phyloP scores from a whole-genome alignment of 225 moss, liverwort and hornwort species.

The Thuidium tamariscinum region DNA sequence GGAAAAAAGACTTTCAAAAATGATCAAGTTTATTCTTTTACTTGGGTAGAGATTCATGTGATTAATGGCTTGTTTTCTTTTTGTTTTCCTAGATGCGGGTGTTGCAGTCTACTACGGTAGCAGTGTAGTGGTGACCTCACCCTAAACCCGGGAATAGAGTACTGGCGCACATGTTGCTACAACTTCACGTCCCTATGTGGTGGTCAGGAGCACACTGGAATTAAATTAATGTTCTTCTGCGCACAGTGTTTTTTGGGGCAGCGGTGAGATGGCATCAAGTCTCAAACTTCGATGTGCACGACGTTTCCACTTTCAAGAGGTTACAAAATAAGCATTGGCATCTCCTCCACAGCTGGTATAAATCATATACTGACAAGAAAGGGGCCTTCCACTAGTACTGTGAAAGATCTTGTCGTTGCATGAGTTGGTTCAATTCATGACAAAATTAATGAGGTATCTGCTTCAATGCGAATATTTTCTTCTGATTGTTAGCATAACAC shows the following conservation, averaged over 20 bases:
- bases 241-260: not conserved
- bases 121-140: not conserved
- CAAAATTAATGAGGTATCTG: not conserved
- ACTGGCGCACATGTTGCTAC: not conserved
- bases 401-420: not conserved
- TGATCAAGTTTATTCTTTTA: not conserved
- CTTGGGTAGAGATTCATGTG: not conserved
- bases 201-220: not conserved
- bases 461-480: not conserved
- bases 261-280: not conserved
- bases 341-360: not conserved
- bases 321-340: not conserved
- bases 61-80: not conserved
- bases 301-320: not conserved
- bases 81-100: not conserved
- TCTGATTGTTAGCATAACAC: not conserved
- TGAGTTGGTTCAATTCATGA: not conserved
- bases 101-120: not conserved
- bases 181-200: not conserved
- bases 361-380: not conserved
- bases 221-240: not conserved
- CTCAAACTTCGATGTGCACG: slow-evolving; percentile 5
- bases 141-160: not conserved
- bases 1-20: too few relatives aligned
- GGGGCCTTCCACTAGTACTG: not conserved